Evolutionary conservation across 2,329 filamentous ascomycete species (phyloP).

Genomic region (Beauveria rudraprayagi): DNA sequence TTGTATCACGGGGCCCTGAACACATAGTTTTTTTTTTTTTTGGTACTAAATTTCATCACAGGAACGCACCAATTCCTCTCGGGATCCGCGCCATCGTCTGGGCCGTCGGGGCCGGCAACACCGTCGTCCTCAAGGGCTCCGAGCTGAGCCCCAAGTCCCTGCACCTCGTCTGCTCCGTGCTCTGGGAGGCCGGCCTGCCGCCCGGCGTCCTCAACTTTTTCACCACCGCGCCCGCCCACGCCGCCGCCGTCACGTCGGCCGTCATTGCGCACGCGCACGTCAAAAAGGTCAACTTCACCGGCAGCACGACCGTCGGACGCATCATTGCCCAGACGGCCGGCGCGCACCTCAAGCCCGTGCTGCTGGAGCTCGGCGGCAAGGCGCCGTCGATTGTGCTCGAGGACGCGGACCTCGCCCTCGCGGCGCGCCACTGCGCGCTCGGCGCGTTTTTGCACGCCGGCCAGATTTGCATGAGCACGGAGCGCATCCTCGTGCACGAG

Average conservation of each 20-base stretch:
- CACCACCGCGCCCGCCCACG: conserved; percentile 53
- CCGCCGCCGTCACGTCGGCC: conserved; percentile 52
- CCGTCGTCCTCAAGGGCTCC: conserved; percentile 59
- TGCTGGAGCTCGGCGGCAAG: conserved; percentile 43
- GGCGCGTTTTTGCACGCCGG: conserved; percentile 30
- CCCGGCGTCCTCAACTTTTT: conserved; percentile 62
- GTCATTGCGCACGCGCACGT: conserved; percentile 46
- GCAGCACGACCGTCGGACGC: conserved; percentile 33
- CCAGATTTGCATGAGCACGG: conserved; percentile 66
- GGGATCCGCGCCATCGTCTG: conserved; percentile 43
- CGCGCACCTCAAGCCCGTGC: conserved; percentile 34
- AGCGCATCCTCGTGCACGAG: conserved; percentile 42
- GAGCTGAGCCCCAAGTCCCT: conserved; percentile 56
- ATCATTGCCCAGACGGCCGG: conserved; percentile 30
- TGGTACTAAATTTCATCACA: conserved; percentile 14
- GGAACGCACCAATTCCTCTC: conserved; percentile 45
- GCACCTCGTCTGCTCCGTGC: conserved; percentile 50
- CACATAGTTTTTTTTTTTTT: too few species aligned
- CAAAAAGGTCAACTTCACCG: conserved; percentile 37
- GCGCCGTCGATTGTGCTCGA: conserved; percentile 32
- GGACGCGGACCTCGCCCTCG: conserved; percentile 36
- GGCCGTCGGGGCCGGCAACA: conserved; percentile 65
- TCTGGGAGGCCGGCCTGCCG: conserved; percentile 65
- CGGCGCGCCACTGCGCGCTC: conserved; percentile 22
- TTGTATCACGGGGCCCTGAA: too few species aligned